These are phyloP conservation scores for Termitomyces sp. DNA, from an alignment of 768 basidiomycete genomes.

Conservation along the genomic window DNA sequence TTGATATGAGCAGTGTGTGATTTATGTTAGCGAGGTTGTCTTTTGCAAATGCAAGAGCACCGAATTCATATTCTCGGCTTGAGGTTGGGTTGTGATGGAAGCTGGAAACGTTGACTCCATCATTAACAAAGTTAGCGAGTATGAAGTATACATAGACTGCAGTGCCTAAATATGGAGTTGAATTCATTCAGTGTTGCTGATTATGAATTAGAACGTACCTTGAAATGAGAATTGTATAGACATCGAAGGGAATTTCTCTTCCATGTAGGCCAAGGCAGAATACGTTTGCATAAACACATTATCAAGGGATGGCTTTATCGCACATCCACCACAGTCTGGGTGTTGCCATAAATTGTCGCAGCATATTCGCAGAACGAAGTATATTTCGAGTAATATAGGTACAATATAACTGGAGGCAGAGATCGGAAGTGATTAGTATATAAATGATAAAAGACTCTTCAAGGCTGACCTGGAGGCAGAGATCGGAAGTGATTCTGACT, in stretches of 20 bases:
- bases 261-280: constrained; percentile 15
- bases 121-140: constrained; percentile 24
- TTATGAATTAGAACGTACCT: constrained; percentile 1
- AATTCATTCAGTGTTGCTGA: neutral
- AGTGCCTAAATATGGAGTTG: constrained; percentile 20
- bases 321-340: constrained; percentile 7
- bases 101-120: constrained; percentile 14
- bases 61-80: constrained; percentile 20
- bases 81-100: constrained; percentile 24
- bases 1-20: constrained; percentile 24
- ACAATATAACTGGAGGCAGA: too few species aligned
- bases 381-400: too few species aligned
- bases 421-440: too few species aligned
- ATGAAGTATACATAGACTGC: constrained; percentile 34
- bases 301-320: too few species aligned
- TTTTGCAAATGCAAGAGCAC: constrained; percentile 22
- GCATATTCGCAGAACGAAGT: too few species aligned
- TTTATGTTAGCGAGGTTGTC: constrained; percentile 21
- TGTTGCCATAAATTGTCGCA: too few species aligned
- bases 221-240: constrained; percentile 14
- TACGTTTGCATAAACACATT: constrained; percentile 16
- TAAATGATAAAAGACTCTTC: too few species aligned
- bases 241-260: neutral
- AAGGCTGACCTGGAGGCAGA: too few species aligned
- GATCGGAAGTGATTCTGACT: too few species aligned